Base-by-base conservation (phyloP, 768 basidiomycete genomes). In the Termitomyces sp. region DNA sequence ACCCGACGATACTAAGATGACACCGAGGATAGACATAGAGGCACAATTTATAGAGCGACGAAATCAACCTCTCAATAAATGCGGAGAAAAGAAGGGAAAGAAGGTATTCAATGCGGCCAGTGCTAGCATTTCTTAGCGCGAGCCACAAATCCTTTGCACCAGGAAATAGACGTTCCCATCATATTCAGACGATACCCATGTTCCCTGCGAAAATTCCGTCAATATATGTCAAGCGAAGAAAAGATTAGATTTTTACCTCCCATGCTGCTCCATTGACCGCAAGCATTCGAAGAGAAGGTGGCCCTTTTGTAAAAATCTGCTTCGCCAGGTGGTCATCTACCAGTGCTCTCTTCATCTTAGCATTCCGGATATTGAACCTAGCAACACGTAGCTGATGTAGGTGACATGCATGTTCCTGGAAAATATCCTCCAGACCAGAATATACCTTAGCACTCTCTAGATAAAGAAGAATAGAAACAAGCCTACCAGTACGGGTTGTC, bases 401-500 rank as follows among this genome's bases (percentile, higher is more conserved):
- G 11, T 52, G 52, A 4, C 59, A 43, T 1, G 60, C 41, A 42
- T 62, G 52, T 40, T 66, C 58, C 21, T 59, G 60, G 57, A 74
- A 71, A 8, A 63, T 56, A 35, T 63, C 62, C 68, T 69, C 54
- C 19, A n/a, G 11, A 32, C 43, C 17, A 19, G 17, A 51, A 4
- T n/a, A 51, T 21, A 22, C 24, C 11, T 45, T 19, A 41, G 17
- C 11, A 12, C n/a, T 19, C 7, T 10, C 35, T 7, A 37, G 5
- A 17, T 9, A 51, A 22, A 38, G 21, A 42, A 48, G 45, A 55
- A 43, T 24, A 22, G 19, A 9, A 34, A 47, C n/a, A 42, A 10
- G 66, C 70, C 56, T 24, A 77, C 77, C 56, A 75, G 44, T 4
- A 66, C 63, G 15, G 61, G 61, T 35, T 60, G 57, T 11, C 74